Evolutionary conservation across 2,329 filamentous ascomycete genomes (phyloP).

Genomic region (Colletotrichum sublineola): DNA sequence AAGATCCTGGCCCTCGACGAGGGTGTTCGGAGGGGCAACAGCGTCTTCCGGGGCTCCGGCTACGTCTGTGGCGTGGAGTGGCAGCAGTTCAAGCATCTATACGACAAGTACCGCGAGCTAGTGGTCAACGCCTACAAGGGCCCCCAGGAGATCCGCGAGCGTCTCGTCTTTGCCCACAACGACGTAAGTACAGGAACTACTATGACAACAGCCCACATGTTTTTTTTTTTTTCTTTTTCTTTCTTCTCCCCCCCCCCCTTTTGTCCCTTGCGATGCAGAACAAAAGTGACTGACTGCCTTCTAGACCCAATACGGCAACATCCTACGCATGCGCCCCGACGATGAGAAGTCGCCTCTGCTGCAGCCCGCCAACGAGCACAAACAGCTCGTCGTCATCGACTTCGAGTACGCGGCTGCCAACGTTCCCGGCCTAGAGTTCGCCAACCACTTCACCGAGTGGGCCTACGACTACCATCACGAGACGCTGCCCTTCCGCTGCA

Average conservation of each 20-base stretch:
- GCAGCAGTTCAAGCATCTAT: constrained; percentile 79
- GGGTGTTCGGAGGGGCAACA: constrained; percentile 63
- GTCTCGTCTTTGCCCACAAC: constrained; percentile 95
- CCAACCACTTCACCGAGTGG: constrained; percentile 99
- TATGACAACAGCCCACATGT: neutral
- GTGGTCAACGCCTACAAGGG: constrained; percentile 81
- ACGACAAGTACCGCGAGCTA: constrained; percentile 83
- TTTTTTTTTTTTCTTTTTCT: too few relatives aligned
- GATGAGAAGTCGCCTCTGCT: constrained; percentile 87
- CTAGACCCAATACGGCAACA: constrained; percentile 98
- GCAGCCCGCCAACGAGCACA: constrained; percentile 92
- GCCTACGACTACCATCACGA: constrained; percentile 95
- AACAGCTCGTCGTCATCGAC: constrained; percentile 96
- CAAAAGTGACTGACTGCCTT: constrained; percentile 3
- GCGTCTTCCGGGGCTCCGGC: constrained; percentile 56
- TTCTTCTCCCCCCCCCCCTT: too few relatives aligned
- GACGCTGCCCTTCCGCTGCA: constrained; percentile 74
- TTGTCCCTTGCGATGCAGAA: neutral
- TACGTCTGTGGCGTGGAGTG: constrained; percentile 88
- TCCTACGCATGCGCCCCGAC: constrained; percentile 78
- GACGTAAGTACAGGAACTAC: constrained; percentile 73
- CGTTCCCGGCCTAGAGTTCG: constrained; percentile 88
- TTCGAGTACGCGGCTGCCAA: constrained; percentile 98
- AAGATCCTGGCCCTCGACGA: constrained; percentile 69
- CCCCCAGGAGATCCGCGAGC: constrained; percentile 74